Percentiles rank a stretch among this genome's conserved stretches.
Conservation (phyloP, 1,139 yeast genomes). For the Kazachstania sp. region DNA sequence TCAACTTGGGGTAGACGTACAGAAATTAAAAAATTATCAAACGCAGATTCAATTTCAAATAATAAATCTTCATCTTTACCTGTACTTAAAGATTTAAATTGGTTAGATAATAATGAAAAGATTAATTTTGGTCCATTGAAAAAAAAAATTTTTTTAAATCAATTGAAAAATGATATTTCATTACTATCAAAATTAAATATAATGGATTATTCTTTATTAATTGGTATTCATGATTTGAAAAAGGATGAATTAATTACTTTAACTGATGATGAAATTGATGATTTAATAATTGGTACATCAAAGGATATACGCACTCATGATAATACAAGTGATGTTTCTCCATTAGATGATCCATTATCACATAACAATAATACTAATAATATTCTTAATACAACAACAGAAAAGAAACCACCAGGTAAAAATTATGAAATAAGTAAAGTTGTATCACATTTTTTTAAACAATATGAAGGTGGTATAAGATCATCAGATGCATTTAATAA, state of each 20-base stretch:
- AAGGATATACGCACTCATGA: not conserved
- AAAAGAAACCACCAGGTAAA: not conserved
- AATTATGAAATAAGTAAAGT: constrained; percentile 8
- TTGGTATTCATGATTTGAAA: constrained; percentile 76
- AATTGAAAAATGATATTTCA: constrained; percentile 65
- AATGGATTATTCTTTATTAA: constrained; percentile 88
- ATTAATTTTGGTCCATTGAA: constrained; percentile 70
- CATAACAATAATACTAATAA: too few relatives aligned
- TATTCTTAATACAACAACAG: too few relatives aligned
- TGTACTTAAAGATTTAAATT: constrained; percentile 77
- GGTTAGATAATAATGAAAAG: constrained; percentile 58
- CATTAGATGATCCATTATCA: not conserved
- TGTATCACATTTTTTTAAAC: constrained; percentile 49
- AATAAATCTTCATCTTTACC: constrained; percentile 19
- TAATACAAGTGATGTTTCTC: not conserved
- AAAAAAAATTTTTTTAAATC: constrained; percentile 50
- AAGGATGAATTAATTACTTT: constrained; percentile 19
- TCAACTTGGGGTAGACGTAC: constrained; percentile 80
- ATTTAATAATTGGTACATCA: not conserved
- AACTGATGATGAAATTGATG: constrained; percentile 2
- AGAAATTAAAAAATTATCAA: constrained; percentile 17
- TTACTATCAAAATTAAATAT: constrained; percentile 67
- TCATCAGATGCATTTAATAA: constrained; percentile 60
- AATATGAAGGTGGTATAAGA: constrained; percentile 79
- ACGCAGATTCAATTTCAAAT: constrained; percentile 11